Percentiles rank a stretch among this genome's conserved stretches.
These are phyloP conservation scores for Lepraria neglecta DNA, from an alignment of 495 filamentous ascomycete species.

Conservation along the genomic window DNA sequence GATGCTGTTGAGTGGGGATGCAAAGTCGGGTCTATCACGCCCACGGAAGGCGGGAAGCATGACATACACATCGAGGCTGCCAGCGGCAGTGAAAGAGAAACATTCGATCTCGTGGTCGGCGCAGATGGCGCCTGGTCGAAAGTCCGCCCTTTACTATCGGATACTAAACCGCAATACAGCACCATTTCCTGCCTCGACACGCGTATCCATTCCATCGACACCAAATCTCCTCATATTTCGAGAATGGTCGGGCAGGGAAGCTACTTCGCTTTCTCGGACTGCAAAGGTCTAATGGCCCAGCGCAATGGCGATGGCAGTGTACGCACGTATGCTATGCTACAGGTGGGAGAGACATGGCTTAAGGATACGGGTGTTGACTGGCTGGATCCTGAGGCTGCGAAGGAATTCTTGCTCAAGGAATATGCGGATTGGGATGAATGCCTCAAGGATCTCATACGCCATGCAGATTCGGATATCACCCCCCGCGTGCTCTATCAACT, in stretches of 20 bases:
- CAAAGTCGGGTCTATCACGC: slow-evolving; percentile 28
- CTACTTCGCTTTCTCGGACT: slow-evolving; percentile 37
- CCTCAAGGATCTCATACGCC: slow-evolving; percentile 19
- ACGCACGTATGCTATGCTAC: slow-evolving; percentile 29
- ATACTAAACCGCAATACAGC: slow-evolving; percentile 44
- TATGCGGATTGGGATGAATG: slow-evolving; percentile 28
- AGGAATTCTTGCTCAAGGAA: slow-evolving; percentile 16
- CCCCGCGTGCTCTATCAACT: slow-evolving; percentile 43
- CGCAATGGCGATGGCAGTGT: slow-evolving; percentile 43
- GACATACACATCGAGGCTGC: slow-evolving; percentile 27
- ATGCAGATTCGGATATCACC: slow-evolving; percentile 16
- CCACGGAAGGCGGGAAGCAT: slow-evolving; percentile 31
- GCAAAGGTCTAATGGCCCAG: slow-evolving; percentile 38
- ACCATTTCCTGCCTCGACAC: slow-evolving; percentile 39
- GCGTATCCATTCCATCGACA: slow-evolving; percentile 29
- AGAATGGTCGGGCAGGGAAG: slow-evolving; percentile 39
- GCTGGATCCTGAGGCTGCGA: slow-evolving; percentile 3
- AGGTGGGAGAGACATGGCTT: slow-evolving; percentile 35
- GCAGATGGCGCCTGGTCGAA: slow-evolving; percentile 44
- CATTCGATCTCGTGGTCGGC: slow-evolving; percentile 45
- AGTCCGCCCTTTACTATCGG: slow-evolving; percentile 40
- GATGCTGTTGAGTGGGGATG: slow-evolving; percentile 29
- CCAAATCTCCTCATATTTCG: slow-evolving; percentile 31
- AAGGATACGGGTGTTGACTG: slow-evolving; percentile 31
- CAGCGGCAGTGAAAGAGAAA: slow-evolving; percentile 17